These are phyloP conservation scores for Lachnellula occidentalis DNA, from an alignment of 2,329 filamentous ascomycete genomes.

Conservation along the genomic window DNA sequence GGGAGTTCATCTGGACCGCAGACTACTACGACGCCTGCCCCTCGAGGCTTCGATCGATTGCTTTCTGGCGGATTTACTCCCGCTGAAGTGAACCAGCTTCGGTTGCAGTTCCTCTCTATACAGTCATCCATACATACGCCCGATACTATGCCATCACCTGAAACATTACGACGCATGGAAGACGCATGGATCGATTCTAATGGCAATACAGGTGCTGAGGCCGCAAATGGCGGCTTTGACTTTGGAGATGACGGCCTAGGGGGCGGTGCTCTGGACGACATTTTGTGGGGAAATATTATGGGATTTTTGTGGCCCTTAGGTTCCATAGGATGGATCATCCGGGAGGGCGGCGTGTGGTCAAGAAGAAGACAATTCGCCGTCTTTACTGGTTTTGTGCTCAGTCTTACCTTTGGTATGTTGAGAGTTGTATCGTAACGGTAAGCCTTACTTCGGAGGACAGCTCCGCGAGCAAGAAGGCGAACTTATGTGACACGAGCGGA, in stretches of 20 bases:
- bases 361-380: slow-evolving; percentile 82
- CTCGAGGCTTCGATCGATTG: slow-evolving; percentile 83
- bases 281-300: slow-evolving; percentile 81
- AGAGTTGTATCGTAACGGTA: slow-evolving; percentile 27
- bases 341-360: slow-evolving; percentile 84
- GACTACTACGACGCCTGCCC: slow-evolving; percentile 43
- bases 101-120: slow-evolving; percentile 83
- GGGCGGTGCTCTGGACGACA: slow-evolving; percentile 62
- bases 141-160: slow-evolving; percentile 79
- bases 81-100: slow-evolving; percentile 76
- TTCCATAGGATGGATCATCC: slow-evolving; percentile 75
- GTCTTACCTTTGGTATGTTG: slow-evolving; percentile 69
- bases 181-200: slow-evolving; percentile 85
- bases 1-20: slow-evolving; percentile 3
- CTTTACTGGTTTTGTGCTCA: slow-evolving; percentile 75
- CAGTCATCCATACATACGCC: slow-evolving; percentile 78
- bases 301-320: slow-evolving; percentile 95
- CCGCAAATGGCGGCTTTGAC: slow-evolving; percentile 34
- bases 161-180: slow-evolving; percentile 71
- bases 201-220: slow-evolving; percentile 32
- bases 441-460: not conserved
- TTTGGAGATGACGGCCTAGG: slow-evolving; percentile 34
- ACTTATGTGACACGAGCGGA: not conserved
- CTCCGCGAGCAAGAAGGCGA: not conserved
- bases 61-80: slow-evolving; percentile 74